Evolutionary conservation across 495 filamentous ascomycete species (phyloP), one percentile per base, ranked within the genome.

Genomic region (Monascus purpureus): DNA sequence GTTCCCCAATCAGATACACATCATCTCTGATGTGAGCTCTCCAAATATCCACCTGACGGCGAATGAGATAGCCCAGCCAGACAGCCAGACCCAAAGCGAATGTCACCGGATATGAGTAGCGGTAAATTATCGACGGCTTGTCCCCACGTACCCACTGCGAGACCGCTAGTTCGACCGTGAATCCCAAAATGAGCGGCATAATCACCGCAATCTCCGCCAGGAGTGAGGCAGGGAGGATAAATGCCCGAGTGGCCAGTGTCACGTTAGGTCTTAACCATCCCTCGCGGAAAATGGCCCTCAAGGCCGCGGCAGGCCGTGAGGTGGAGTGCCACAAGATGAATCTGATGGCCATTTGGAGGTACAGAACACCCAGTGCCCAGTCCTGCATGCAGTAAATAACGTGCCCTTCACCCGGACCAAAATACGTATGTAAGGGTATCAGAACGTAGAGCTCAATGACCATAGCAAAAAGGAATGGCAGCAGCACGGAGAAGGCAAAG

Each of bases 1-100:
- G 62, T 59, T 96, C 86, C 2, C 90, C 90, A 46, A 95, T 90
- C 40, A 96, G 59, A 46, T 96, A 99, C 6, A 93, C 88, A 55
- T 99, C 90, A 48, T 99, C 90, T 19, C 79, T 61, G 29, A 99
- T 85, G 41, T 73, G 73, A 45, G 73, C 67, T 48, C 80, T 73
- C 90, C 90, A 97, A 25, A 68, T 61, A 15, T 72, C 70, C 24
- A 87, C 54, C 25, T 77, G 55, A 33, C 65, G 61, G 29, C 56
- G 50, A 2, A 61, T 46, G 18, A 65, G 43, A 41, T 65, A 64
- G 9, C 49, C 41, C 2, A 60, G 39, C 36, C 53, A 61, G 6
- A 52, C 40, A 13, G 55, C 43, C 8, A 74, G 42, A 17, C 53
- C 60, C 2, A 79, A 39, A 0, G 63, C 49, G 24, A 78, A 58